A percentile compares a stretch with the other conserved stretches of the same genome.
Conservation (phyloP, 1,139 yeast genomes). For the Geotrichum europaeum region DNA sequence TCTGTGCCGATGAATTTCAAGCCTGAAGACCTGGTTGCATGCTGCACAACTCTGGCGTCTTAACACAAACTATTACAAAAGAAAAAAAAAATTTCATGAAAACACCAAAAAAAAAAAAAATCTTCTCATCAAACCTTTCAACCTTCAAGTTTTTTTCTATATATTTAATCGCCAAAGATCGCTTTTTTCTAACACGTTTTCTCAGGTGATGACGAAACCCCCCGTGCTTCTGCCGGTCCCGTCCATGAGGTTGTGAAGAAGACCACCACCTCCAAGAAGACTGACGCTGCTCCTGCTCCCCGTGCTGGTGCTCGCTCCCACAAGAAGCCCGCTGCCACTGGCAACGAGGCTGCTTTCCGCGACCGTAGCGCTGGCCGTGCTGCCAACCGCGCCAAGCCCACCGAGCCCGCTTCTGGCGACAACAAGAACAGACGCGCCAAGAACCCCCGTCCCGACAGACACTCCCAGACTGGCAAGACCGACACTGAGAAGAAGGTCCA, state of each 20-base stretch:
- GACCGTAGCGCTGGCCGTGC: constrained; percentile 57
- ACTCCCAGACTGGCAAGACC: constrained; percentile 72
- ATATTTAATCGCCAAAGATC: neutral
- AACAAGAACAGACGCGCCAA: constrained; percentile 42
- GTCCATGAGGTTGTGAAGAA: constrained; percentile 77
- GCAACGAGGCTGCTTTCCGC: constrained; percentile 87
- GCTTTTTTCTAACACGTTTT: neutral
- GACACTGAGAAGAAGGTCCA: constrained; percentile 80
- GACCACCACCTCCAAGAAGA: constrained; percentile 80
- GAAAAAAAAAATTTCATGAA: neutral
- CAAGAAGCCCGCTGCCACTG: constrained; percentile 51
- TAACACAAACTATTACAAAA: neutral
- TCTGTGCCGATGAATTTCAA: neutral
- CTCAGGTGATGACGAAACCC: constrained; percentile 57
- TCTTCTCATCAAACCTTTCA: neutral
- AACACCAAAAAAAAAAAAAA: neutral
- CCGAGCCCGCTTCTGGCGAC: constrained; percentile 51
- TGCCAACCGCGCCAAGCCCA: constrained; percentile 57
- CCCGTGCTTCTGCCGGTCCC: constrained; percentile 36
- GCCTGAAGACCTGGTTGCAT: neutral
- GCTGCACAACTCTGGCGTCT: neutral
- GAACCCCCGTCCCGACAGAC: constrained; percentile 68
- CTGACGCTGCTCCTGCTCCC: constrained; percentile 79
- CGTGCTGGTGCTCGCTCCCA: constrained; percentile 37
- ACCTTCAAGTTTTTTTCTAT: neutral